Base-by-base conservation (phyloP, 768 basidiomycete species). In the Glaciozyma antarctica region DNA sequence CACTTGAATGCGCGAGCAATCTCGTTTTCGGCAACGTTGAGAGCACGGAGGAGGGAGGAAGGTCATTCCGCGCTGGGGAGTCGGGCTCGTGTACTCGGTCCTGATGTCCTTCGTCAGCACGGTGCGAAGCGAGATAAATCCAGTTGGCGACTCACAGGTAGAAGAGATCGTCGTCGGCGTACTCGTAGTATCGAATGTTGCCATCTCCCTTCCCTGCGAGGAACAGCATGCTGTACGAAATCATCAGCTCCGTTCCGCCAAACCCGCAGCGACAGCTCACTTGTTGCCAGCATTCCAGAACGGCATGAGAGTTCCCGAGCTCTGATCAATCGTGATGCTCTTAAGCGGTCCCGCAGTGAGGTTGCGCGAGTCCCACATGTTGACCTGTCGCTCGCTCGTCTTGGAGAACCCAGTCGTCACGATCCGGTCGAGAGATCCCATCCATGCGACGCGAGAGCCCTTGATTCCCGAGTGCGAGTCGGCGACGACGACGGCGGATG, bases 211-310 rank as follows among this genome's bases (percentile, higher is more conserved):
- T 94, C 58, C 92, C 90, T 76, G 89, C 90, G 84, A 72, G 64
- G 71, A 68, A 73, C 49, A 70, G 66, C 43, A 72, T 52, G 44
- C 56, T 65, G 59, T 6, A 24, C 0, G 17, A 0, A 24, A 17
- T 15, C 5, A 34, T 57, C 48, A 57, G 55, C 19, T 3, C 0
- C 4, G 5, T 4, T 12, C 24, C 21, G 82, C 43, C 58, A 85
- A 84, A 85, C 64, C 90, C 80, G 82, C 91, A 90, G 51, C 92
- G 28, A 12, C 1, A 13, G 26, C 67, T 17, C 21, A 65, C 67
- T 95, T 87, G 71, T 88, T 87, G 76, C 94, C 97, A 71, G 94
- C 92, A 49, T 84, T 85, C 86, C 90, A 98, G 84, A 95, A 95
- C 3, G 94, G 94, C 92, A 98, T 98, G 51, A 93, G 76, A 15